phyloP scores from a whole-genome alignment of 768 basidiomycete genomes.

The Boletellus emodensis region DNA sequence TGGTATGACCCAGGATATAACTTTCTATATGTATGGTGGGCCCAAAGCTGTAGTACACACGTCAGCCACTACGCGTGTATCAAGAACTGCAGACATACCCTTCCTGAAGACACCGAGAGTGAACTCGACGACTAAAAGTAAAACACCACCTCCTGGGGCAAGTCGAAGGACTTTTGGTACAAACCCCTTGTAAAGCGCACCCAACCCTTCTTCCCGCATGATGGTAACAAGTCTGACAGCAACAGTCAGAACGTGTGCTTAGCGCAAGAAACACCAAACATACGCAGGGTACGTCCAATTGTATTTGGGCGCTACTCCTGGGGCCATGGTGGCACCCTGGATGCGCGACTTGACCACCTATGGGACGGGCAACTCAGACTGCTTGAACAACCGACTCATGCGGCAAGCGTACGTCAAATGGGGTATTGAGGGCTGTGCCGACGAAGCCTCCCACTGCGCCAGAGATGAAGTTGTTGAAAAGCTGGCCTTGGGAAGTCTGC shows the following conservation, averaged over 20 bases:
- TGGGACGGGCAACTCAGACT: neutral
- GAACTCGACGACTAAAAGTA: slow-evolving; percentile 90
- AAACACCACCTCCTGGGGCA: slow-evolving; percentile 92
- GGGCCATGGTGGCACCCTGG: slow-evolving; percentile 63
- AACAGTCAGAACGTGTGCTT: neutral
- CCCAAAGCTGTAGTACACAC: slow-evolving; percentile 20
- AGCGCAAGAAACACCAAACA: slow-evolving; percentile 9
- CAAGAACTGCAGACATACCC: slow-evolving; percentile 36
- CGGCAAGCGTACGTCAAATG: slow-evolving; percentile 48
- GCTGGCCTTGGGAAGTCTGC: slow-evolving; percentile 61
- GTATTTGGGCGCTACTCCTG: slow-evolving; percentile 80
- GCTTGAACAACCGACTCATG: neutral
- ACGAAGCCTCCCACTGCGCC: slow-evolving; percentile 87
- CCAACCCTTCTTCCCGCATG: slow-evolving; percentile 80
- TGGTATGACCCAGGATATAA: neutral
- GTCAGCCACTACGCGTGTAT: neutral
- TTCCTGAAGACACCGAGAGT: slow-evolving; percentile 74
- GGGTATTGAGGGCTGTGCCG: slow-evolving; percentile 90
- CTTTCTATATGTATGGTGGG: slow-evolving; percentile 30
- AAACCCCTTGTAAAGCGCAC: slow-evolving; percentile 92
- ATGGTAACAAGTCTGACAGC: slow-evolving; percentile 58
- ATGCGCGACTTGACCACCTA: slow-evolving; percentile 97
- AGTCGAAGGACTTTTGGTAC: slow-evolving; percentile 92
- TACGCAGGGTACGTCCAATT: slow-evolving; percentile 93
- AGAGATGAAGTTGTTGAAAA: slow-evolving; percentile 91